Percentiles rank a stretch among this genome's conserved stretches.
Conservation (phyloP, 148 eudicot genomes). For the Fagopyrum tataricum region DNA sequence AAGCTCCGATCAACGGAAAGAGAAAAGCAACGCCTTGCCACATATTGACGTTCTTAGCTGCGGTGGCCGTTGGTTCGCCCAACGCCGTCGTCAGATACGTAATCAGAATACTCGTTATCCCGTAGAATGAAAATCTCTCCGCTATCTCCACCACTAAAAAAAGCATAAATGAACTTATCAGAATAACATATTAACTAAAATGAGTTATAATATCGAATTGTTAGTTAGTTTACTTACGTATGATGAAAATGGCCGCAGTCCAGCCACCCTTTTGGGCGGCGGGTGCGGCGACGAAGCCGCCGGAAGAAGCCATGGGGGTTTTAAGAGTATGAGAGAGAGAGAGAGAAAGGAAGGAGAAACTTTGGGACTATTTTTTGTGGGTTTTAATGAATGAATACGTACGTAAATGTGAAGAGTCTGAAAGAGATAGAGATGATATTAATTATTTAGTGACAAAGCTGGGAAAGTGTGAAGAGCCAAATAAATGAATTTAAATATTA, state of each 20-base stretch:
- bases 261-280: slow-evolving; percentile 9
- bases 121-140: slow-evolving; percentile 26
- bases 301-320: neutral
- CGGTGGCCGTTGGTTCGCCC: slow-evolving; percentile 9
- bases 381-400: neutral
- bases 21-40: slow-evolving; percentile 14
- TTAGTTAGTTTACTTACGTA: neutral
- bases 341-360: neutral
- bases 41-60: slow-evolving; percentile 12
- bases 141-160: slow-evolving; percentile 16
- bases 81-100: slow-evolving; percentile 14
- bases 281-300: neutral
- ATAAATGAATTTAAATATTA: neutral
- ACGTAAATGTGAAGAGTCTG: neutral
- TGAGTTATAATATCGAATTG: neutral
- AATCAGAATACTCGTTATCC: slow-evolving; percentile 23
- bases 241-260: slow-evolving; percentile 16
- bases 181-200: neutral
- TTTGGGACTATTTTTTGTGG: neutral
- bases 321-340: neutral
- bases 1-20: slow-evolving; percentile 7
- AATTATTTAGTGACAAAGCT: slow-evolving; percentile 1
- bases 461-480: neutral
- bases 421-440: neutral
- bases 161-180: neutral